phyloP scores from a whole-genome alignment of 164 flowering plant species.

The Tinospora cordifolia region DNA sequence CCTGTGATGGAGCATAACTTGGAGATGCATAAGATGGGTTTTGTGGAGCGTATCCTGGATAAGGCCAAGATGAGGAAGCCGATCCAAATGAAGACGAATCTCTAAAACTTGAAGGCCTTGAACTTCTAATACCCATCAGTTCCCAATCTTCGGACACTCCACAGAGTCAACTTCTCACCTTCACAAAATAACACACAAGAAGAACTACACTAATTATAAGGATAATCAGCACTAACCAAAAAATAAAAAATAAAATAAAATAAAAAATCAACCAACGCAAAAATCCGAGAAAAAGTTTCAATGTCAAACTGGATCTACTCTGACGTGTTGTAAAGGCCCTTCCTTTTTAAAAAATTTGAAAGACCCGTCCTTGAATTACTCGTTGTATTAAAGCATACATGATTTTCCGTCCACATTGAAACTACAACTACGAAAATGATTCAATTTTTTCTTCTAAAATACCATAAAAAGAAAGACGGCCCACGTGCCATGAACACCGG shows the following conservation, averaged over 20 bases:
- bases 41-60: slow-evolving; percentile 30
- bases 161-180: slow-evolving; percentile 4
- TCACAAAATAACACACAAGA: background rate
- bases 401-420: background rate
- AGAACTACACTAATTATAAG: background rate
- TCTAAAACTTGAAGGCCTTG: slow-evolving; percentile 28
- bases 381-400: background rate
- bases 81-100: slow-evolving; percentile 29
- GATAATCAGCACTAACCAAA: background rate
- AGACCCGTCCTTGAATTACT: background rate
- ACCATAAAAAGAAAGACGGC: background rate
- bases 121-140: slow-evolving; percentile 45
- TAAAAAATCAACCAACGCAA: background rate
- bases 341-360: background rate
- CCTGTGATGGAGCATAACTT: slow-evolving; percentile 11
- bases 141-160: slow-evolving; percentile 9
- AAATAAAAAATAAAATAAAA: background rate
- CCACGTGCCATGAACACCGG: background rate
- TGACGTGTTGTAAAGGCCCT: too few species aligned
- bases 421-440: background rate
- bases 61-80: slow-evolving; percentile 22
- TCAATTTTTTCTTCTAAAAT: background rate
- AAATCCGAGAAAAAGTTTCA: background rate
- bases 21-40: slow-evolving; percentile 21
- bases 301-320: too few species aligned